Percentiles rank a stretch among this genome's conserved stretches.
Conservation (phyloP, 176 grass and related monocot species). For the Musa beccarii region DNA sequence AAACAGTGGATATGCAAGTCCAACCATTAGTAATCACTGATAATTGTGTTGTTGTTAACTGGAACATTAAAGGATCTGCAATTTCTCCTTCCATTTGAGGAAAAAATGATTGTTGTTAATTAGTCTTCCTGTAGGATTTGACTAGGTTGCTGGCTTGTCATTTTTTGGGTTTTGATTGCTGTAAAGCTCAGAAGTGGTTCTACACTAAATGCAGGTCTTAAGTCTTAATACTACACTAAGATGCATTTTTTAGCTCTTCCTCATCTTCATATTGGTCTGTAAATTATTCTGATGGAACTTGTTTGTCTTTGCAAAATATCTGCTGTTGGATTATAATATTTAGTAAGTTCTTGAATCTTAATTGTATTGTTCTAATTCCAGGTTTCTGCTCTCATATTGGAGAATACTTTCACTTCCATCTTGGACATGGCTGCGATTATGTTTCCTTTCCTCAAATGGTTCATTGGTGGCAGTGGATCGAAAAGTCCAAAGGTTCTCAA, state of each 20-base stretch:
- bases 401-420: slow-evolving; percentile 99
- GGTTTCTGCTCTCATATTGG: slow-evolving; percentile 83
- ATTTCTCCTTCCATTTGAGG: no score
- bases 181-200: background rate
- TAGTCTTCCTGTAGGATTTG: background rate
- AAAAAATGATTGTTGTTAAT: background rate
- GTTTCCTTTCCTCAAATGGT: slow-evolving; percentile 91
- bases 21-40: no score
- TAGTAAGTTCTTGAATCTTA: background rate
- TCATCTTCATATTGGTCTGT: background rate
- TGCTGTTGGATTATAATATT: background rate
- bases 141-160: background rate
- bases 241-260: background rate
- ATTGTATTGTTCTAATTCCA: slow-evolving; percentile 34
- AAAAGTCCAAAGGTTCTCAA: slow-evolving; percentile 89
- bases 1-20: no score
- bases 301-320: background rate
- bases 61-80: no score
- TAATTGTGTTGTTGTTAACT: no score
- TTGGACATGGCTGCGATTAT: slow-evolving; percentile 95
- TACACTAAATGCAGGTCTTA: background rate
- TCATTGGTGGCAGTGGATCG: slow-evolving; percentile 78
- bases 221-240: background rate
- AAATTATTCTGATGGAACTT: background rate
- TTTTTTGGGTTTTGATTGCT: background rate